Base-by-base conservation (phyloP, 225 moss, liverwort and hornwort genomes). In the Marchantia paleacea region DNA sequence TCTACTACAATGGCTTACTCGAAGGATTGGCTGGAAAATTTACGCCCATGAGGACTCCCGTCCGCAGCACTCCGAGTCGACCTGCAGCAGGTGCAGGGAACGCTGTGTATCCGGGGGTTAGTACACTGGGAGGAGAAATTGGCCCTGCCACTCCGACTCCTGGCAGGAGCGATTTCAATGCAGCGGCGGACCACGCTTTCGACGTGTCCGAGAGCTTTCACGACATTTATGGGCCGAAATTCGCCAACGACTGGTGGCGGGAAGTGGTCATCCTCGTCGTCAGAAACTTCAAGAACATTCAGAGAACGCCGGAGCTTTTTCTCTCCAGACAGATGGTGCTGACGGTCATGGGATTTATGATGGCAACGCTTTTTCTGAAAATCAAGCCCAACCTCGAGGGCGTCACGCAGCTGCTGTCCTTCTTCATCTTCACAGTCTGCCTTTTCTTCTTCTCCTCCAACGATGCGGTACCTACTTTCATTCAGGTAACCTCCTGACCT, bases 381-480 rank as follows among this genome's bases (percentile, higher is more conserved):
- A 55, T 24, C 5, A 73, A 25, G 19, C 14, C 55, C 1, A 26
- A 53, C 30, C 78, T 78, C 19, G 69, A 84, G 48, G 86, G 84
- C 39, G 81, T 88, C 13, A 54, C 54, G 3, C 83, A 86, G 9
- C 75, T 82, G 22, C 52, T 83, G 6, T 80, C 82, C 13, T 86
- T 79, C 51, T 75, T 83, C 50, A 79, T 74, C 15, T 89, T 89
- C 51, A 68, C 84, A 20, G 55, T 89, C 50, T 84, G 84, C 0
- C 84, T 87, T 70, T 83, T 87, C 76, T 79, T 88, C 79, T 90
- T 84, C 84, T 80, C 85, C 26, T 87, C 86, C 52, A 86, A 81
- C 26, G 87, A 87, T 63, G 86, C 88, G 10, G 79, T 90, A 3
- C 90, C 90, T 7, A 75, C 84, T 20, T 86, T 88, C 69, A 77